These are phyloP conservation scores for Physcomitrium patens DNA, from an alignment of 225 moss, liverwort and hornwort genomes.

Conservation along the genomic window DNA sequence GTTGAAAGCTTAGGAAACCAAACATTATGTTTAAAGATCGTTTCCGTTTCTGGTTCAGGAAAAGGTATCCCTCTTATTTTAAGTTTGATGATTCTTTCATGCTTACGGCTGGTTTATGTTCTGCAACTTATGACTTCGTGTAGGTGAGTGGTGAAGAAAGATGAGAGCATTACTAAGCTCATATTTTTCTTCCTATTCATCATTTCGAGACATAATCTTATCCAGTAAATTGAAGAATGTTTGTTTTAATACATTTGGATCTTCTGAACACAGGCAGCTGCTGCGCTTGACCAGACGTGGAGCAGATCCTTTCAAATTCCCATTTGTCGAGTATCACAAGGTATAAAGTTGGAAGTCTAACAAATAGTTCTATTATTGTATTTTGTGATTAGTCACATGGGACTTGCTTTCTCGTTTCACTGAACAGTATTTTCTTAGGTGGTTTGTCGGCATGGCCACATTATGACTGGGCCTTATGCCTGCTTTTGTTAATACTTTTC, in stretches of 20 bases:
- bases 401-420: neutral
- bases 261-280: constrained; percentile 66
- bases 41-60: no score
- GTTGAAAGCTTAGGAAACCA: no score
- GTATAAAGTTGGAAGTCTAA: constrained; percentile 38
- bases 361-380: neutral
- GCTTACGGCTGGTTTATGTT: no score
- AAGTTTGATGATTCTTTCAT: no score
- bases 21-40: no score
- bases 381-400: neutral
- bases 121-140: no score
- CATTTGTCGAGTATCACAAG: constrained; percentile 85
- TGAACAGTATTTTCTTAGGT: neutral
- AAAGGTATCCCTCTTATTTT: no score
- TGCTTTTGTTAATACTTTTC: constrained; percentile 18
- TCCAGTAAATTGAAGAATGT: no score
- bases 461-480: constrained; percentile 24
- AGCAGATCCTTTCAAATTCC: constrained; percentile 85
- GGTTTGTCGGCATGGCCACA: constrained; percentile 4
- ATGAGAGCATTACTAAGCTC: neutral
- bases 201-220: no score
- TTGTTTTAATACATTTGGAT: constrained; percentile 17
- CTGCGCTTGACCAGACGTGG: constrained; percentile 76
- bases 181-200: neutral
- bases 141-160: neutral